Evolutionary conservation across 331 rosid genomes (phyloP).

Genomic region (Stylosanthes scabra): DNA sequence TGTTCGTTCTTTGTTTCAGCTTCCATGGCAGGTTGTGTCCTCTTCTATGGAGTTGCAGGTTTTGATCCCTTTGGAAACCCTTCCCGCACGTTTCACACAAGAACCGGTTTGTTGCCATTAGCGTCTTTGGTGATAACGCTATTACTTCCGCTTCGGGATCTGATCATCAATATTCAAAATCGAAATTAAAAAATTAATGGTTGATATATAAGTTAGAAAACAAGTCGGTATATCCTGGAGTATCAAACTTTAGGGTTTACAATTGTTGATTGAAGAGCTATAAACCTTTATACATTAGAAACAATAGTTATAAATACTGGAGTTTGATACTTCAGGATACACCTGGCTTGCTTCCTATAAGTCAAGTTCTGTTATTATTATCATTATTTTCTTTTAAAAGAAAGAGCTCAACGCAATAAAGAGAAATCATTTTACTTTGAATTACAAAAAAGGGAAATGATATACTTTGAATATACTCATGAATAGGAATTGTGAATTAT

Average conservation of each 20-base stretch:
- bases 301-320: no score
- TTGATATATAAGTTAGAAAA: no score
- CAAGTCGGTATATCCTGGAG: no score
- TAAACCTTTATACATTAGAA: no score
- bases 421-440: not conserved
- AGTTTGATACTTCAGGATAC: no score
- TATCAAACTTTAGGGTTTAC: no score
- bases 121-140: slow-evolving; percentile 84
- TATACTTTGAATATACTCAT: slow-evolving; percentile 42
- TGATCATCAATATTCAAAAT: slow-evolving; percentile 25
- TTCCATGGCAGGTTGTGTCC: slow-evolving; percentile 98
- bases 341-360: no score
- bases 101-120: slow-evolving; percentile 90
- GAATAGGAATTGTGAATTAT: not conserved
- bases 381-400: no score
- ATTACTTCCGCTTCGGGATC: slow-evolving; percentile 96
- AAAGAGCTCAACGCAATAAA: no score
- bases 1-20: slow-evolving; percentile 79
- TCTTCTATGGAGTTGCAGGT: slow-evolving; percentile 82
- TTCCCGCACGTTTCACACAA: slow-evolving; percentile 90
- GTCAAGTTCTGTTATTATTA: no score
- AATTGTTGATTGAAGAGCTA: no score
- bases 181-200: no score
- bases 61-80: slow-evolving; percentile 92
- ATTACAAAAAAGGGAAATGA: slow-evolving; percentile 5